These are phyloP conservation scores for Candida michaelii DNA, from an alignment of 805 yeast species.

Conservation along the genomic window DNA sequence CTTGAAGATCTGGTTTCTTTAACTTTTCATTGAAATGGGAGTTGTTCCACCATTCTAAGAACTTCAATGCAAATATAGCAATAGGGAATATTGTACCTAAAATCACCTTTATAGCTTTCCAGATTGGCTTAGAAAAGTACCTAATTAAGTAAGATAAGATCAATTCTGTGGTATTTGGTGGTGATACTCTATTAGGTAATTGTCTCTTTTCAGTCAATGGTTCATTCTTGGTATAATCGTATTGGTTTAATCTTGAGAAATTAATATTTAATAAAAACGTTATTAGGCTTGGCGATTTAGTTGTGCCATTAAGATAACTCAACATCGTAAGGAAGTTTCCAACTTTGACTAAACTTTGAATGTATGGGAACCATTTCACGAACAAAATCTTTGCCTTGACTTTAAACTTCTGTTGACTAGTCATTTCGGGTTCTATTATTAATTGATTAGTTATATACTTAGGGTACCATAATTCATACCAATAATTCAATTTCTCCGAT, in stretches of 20 bases:
- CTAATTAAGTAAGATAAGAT: slow-evolving; percentile 23
- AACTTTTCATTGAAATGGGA: slow-evolving; percentile 66
- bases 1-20: slow-evolving; percentile 49
- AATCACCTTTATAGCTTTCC: slow-evolving; percentile 31
- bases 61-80: slow-evolving; percentile 77
- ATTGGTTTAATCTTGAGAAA: slow-evolving; percentile 59
- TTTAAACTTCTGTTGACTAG: slow-evolving; percentile 25
- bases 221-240: slow-evolving; percentile 45
- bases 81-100: slow-evolving; percentile 67
- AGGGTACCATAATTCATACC: slow-evolving; percentile 64
- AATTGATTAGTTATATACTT: slow-evolving; percentile 52
- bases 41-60: slow-evolving; percentile 91
- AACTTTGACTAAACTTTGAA: slow-evolving; percentile 47
- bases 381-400: slow-evolving; percentile 41
- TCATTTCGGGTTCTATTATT: slow-evolving; percentile 18
- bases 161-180: slow-evolving; percentile 42
- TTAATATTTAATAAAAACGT: slow-evolving; percentile 63
- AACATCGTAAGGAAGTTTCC: slow-evolving; percentile 59
- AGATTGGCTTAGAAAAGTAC: slow-evolving; percentile 26
- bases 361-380: slow-evolving; percentile 60
- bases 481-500: slow-evolving; percentile 62
- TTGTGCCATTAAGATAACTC: slow-evolving; percentile 63
- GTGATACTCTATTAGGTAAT: slow-evolving; percentile 33
- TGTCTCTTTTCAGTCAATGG: slow-evolving; percentile 13
- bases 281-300: slow-evolving; percentile 61